Base-by-base conservation (phyloP, 805 yeast genomes). In the Lipomyces japonicus region DNA sequence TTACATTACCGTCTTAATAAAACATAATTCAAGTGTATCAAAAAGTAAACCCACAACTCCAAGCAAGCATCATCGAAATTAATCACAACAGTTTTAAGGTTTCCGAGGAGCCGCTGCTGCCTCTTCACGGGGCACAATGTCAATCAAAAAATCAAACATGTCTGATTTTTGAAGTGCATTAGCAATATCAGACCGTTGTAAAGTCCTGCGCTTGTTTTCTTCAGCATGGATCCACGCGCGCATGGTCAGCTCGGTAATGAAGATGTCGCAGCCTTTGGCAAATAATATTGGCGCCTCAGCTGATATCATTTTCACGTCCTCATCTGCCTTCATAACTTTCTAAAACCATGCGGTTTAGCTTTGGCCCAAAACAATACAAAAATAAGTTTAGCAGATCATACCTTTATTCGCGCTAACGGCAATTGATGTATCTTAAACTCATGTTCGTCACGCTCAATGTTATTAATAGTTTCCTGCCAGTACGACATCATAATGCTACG, bases 201-300 rank as follows among this genome's bases (percentile, higher is more conserved):
- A 71, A 3, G 99, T 93, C 53, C 99, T 72, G 59, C 99, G 78
- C 65, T 93, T 93, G 71, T 87, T 87, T 63, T 88, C 96, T 68
- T 93, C 97, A 2, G 97, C 96, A 62, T 90, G 96, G 55, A 93
- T 88, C 98, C 98, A 93, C 5, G 98, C 97, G 51, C 99, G 76
- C 96, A 93, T 90, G 12, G 99, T 90, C 48, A 93, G 73, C 67
- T 93, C 99, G 0, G 98, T 90, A 60, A 93, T 91, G 69, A 93
- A 93, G 31, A 93, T 82, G 66, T 93, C 99, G 69, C 98, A 93
- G 1, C 97, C 97, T 68, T 93, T 93, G 41, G 98, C 97, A 71
- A 93, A 93, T 53, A 93, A 70, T 30, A 93, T 89, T 1, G 99
- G 98, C 0, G 97, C 97, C 70, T 93, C 99, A 2, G 98, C 97